These are phyloP conservation scores for Pleurotus salmoneostramineus DNA, from an alignment of 768 basidiomycete species.

Conservation along the genomic window DNA sequence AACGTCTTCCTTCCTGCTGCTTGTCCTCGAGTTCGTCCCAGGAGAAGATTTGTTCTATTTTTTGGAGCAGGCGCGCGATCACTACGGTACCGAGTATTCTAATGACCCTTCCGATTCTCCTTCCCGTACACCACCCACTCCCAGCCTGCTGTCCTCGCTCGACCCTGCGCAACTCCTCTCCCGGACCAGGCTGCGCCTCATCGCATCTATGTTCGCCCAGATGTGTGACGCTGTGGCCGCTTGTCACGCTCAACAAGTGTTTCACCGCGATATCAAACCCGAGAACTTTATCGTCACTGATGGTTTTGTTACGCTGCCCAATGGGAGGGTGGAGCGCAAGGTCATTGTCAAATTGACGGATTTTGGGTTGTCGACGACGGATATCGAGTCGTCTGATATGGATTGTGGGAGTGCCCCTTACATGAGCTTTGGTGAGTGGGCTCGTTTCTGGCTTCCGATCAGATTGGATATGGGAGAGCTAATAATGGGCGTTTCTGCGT, in stretches of 20 bases:
- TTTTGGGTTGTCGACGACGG: slow-evolving; percentile 92
- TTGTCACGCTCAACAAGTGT: slow-evolving; percentile 88
- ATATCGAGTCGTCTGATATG: slow-evolving; percentile 88
- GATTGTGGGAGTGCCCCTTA: slow-evolving; percentile 99
- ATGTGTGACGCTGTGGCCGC: slow-evolving; percentile 98
- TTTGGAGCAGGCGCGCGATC: slow-evolving; percentile 92
- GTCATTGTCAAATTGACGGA: slow-evolving; percentile 96
- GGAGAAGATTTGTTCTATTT: slow-evolving; percentile 99
- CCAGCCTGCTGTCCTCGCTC: slow-evolving; percentile 82
- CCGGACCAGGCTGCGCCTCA: slow-evolving; percentile 82
- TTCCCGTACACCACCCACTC: slow-evolving; percentile 86
- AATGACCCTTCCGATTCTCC: slow-evolving; percentile 36
- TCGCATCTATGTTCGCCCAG: slow-evolving; percentile 96
- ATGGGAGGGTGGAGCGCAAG: slow-evolving; percentile 68
- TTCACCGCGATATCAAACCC: slow-evolving; percentile 98
- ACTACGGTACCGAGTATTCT: slow-evolving; percentile 54
- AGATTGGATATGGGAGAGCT: not conserved
- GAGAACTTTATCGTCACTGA: slow-evolving; percentile 98
- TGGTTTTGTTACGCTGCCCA: slow-evolving; percentile 52
- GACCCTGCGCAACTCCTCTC: slow-evolving; percentile 81
- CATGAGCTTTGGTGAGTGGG: slow-evolving; percentile 87
- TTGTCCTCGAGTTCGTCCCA: slow-evolving; percentile 93
- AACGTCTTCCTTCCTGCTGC: slow-evolving; percentile 85
- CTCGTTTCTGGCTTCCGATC: not conserved
- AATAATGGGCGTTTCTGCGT: slow-evolving; percentile 13